phyloP scores from a whole-genome alignment of 805 yeast genomes.

The Kurtzmaniella cleridarum region DNA sequence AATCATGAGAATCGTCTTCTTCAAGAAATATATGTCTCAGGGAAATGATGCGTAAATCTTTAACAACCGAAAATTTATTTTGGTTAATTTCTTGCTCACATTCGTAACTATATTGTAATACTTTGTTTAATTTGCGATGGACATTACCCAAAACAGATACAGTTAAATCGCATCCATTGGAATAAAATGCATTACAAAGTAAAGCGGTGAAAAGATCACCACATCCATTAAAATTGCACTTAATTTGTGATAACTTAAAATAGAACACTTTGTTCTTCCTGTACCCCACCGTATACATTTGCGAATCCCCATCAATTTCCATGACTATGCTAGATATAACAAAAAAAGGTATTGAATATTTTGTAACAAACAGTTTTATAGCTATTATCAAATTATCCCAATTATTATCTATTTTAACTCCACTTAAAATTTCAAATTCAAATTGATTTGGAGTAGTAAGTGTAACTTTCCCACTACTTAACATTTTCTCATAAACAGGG shows the following conservation, averaged over 20 bases:
- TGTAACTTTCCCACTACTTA: constrained; percentile 38
- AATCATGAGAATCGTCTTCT: no score
- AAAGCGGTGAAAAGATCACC: constrained; percentile 71
- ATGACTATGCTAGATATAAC: constrained; percentile 56
- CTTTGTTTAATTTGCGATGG: constrained; percentile 20
- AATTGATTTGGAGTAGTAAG: constrained; percentile 71
- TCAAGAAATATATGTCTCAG: constrained; percentile 25
- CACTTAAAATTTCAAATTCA: constrained; percentile 61
- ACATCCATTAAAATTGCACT: constrained; percentile 65
- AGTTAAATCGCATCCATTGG: constrained; percentile 15
- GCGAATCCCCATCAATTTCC: constrained; percentile 10
- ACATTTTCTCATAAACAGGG: constrained; percentile 45
- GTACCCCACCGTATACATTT: constrained; percentile 39
- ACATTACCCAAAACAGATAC: constrained; percentile 22
- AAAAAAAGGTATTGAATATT: constrained; percentile 43
- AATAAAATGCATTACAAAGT: constrained; percentile 44
- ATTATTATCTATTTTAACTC: constrained; percentile 29
- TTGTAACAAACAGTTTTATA: constrained; percentile 36
- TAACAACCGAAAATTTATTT: constrained; percentile 18
- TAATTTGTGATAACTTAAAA: constrained; percentile 42
- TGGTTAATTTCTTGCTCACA: constrained; percentile 12
- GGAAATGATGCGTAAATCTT: constrained; percentile 31
- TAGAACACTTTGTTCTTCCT: constrained; percentile 17
- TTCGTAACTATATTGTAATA: constrained; percentile 24
- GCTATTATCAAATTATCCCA: constrained; percentile 33